Evolutionary conservation across 805 yeast genomes (phyloP), one percentile per base, ranked within the genome.

Genomic region (Maudiozyma serrabonitensis): DNA sequence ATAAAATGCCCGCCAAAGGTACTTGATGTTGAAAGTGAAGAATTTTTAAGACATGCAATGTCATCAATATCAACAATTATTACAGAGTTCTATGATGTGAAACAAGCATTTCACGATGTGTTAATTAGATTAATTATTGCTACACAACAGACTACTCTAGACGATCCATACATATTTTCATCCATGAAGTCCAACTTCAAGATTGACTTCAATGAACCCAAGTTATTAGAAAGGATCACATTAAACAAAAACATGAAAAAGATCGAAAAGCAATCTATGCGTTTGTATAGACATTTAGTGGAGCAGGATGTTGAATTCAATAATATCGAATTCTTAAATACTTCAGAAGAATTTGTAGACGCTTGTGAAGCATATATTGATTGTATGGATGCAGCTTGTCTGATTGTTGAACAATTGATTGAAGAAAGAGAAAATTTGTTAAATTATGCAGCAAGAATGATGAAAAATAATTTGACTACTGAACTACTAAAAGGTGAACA

Each of bases 101-200:
- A 88, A 57, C 96, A 88, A 61, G 74, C 76, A 8, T 62, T 86
- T 25, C 90, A 87, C 62, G 79, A 83, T 54, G 61, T 74, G 4
- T 69, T 82, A 32, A 69, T 80, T 3, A 74, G 75, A 28, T 71
- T 84, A 6, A 71, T 87, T 11, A 75, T 86, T 75, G 79, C 81
- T 44, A 74, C 85, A 0, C 95, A 87, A 60, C 72, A 80, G 12
- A 66, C 86, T 11, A 83, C 93, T 0, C 65, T 85, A 11, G 78
- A 75, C 28, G 95, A 86, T 60, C 88, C 93, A 0, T 88, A 84
- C 51, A 82, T 81, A 1, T 86, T 86, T 64, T 72, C 74, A 46
- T 78, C 84, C 0, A 71, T 84, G 67, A 74, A 74, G 50, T 81
- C 80, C 31, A 86, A 82, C 38, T 53, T 49, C 73, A 73, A 38